A percentile compares a stretch with the other conserved stretches of the same genome.
Evolutionary conservation across 352 stramenopile species (phyloP).

Genomic region (Pythium biforme): DNA sequence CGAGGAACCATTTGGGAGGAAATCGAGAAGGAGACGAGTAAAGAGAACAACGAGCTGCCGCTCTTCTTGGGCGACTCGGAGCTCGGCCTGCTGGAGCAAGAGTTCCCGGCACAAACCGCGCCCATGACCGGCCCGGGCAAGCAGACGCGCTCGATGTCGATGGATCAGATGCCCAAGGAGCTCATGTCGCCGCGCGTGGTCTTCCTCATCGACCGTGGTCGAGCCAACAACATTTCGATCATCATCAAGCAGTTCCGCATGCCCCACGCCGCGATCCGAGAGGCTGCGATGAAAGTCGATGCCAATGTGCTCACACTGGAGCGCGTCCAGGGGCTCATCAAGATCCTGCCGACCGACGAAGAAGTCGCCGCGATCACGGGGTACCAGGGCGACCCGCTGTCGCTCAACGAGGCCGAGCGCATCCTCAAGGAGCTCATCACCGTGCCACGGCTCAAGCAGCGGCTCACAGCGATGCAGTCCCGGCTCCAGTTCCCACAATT

Average conservation of each 20-base stretch:
- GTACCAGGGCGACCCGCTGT: conserved; percentile 56
- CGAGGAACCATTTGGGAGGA: conserved; percentile 80
- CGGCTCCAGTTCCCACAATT: conserved; percentile 67
- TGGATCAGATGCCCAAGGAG: conserved; percentile 37
- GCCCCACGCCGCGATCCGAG: conserved; percentile 74
- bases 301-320: conserved; percentile 73
- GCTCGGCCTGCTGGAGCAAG: conserved; percentile 46
- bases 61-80: conserved; percentile 52
- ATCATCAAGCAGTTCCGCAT: conserved; percentile 96
- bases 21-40: conserved; percentile 53
- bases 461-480: conserved; percentile 53
- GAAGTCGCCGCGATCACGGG: conserved; percentile 70
- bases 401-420: conserved; percentile 76
- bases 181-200: conserved; percentile 57
- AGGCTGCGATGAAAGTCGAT: conserved; percentile 85
- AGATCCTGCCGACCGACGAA: conserved; percentile 87
- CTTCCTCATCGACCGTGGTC: conserved; percentile 69
- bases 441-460: conserved; percentile 64
- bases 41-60: conserved; percentile 51
- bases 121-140: conserved; percentile 38
- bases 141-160: conserved; percentile 40
- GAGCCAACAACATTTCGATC: conserved; percentile 93
- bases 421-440: conserved; percentile 81
- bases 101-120: conserved; percentile 66
- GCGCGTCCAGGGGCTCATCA: conserved; percentile 80